Base-by-base conservation (phyloP, 768 basidiomycete species). In the Glaciozyma antarctica region DNA sequence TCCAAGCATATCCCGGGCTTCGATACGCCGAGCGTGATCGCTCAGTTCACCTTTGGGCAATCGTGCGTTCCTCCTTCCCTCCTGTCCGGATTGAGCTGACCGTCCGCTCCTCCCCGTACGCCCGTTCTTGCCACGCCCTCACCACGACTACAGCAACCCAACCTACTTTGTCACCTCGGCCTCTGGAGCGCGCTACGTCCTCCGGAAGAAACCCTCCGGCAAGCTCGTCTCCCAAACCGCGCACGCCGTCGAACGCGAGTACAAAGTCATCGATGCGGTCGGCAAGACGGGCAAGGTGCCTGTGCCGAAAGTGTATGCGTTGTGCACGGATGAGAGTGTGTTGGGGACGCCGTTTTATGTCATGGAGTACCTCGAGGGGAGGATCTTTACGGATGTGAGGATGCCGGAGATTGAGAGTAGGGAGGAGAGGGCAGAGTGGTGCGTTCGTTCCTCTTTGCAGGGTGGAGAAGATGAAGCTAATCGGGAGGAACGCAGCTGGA, bases 241-340 rank as follows among this genome's bases (percentile, higher is more conserved):
- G 2, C 94, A 99, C 76, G 88, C 92, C 76, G 84, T 99, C 47
- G 94, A 97, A 75, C 85, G 95, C 55, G 94, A 99, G 79, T 95
- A 86, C 77, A 81, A 81, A 32, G 83, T 94, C 72, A 80, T 98
- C 19, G 78, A 78, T 43, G 87, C 91, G 8, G 78, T 99, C 26
- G 85, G 90, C 75, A 79, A 77, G 52, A 82, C 91, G 76, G 95
- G 94, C 82, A 3, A 74, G 41, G 85, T 97, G 19, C 94, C 93
- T 1, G 84, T 95, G 1, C 94, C 94, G 1, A 82, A 85, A 71
- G 88, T 91, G 0, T 86, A 88, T 65, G 80, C 85, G 30, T 79
- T 97, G 2, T 74, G 94, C 75, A 84, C 88, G 72, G 89, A 97
- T 73, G 78, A 72, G 44, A 73, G 78, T 5, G 81, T 97, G 48